A percentile compares a stretch with the other conserved stretches of the same genome.
These are phyloP conservation scores for Drosera capensis DNA, from an alignment of 148 eudicot species.

Conservation along the genomic window DNA sequence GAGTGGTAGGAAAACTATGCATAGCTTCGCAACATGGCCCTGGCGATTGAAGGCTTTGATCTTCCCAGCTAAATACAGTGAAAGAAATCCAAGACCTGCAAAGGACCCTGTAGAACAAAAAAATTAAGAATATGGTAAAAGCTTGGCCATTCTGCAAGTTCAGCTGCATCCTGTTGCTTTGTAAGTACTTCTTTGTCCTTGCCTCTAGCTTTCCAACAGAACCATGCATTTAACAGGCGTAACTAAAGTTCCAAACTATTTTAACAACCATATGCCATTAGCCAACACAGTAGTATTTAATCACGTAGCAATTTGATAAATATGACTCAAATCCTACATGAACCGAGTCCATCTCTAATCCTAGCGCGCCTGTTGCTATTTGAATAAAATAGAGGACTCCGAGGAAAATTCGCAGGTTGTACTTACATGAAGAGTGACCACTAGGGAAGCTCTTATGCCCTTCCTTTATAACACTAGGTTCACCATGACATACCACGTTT, in stretches of 20 bases:
- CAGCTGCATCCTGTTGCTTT: not conserved
- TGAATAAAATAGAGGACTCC: not conserved
- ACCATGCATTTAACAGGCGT: too few species aligned
- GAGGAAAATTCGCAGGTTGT: not conserved
- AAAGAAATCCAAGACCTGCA: slow-evolving; percentile 76
- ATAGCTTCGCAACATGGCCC: slow-evolving; percentile 72
- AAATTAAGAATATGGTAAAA: not conserved
- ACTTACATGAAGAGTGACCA: slow-evolving; percentile 85
- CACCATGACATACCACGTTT: slow-evolving; percentile 39
- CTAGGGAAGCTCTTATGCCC: slow-evolving; percentile 97
- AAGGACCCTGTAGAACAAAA: slow-evolving; percentile 60
- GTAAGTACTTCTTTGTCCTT: not conserved
- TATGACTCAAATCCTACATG: not conserved
- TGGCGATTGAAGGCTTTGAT: slow-evolving; percentile 44
- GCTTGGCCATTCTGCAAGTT: not conserved
- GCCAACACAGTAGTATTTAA: too few species aligned
- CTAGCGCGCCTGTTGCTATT: not conserved
- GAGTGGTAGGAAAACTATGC: slow-evolving; percentile 49
- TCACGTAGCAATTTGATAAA: too few species aligned
- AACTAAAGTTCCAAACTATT: too few species aligned
- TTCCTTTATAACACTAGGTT: slow-evolving; percentile 43
- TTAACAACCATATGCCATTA: too few species aligned
- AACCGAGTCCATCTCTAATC: too few species aligned
- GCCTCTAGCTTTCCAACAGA: too few species aligned
- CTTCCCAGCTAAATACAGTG: slow-evolving; percentile 62